Evolutionary conservation across 176 grass and related monocot genomes (phyloP).

Genomic region (Microstegium vimineum): DNA sequence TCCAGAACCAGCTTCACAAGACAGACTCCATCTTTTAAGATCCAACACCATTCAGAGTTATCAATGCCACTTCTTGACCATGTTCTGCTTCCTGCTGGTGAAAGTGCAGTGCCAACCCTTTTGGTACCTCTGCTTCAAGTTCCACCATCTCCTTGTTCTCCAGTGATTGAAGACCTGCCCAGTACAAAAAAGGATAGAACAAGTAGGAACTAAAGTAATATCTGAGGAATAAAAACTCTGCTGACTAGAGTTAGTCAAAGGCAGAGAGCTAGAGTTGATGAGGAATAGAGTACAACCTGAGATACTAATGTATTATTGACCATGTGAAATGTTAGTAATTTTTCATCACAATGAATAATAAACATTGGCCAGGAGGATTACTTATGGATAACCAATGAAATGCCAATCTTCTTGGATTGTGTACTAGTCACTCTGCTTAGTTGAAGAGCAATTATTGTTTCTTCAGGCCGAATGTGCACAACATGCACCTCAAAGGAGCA

Average conservation of each 20-base stretch:
- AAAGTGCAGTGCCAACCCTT: not conserved
- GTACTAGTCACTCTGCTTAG: not conserved
- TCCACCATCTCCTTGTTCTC: not conserved
- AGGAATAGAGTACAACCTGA: not conserved
- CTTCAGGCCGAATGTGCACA: not conserved
- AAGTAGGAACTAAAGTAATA: not conserved
- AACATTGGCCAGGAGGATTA: not conserved
- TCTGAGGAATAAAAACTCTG: not conserved
- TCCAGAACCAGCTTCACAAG: not conserved
- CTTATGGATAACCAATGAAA: not conserved
- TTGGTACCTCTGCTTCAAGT: not conserved
- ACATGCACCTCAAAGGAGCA: conserved; percentile 13
- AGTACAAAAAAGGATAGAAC: not conserved
- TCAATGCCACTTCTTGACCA: not conserved
- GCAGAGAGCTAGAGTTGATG: not conserved
- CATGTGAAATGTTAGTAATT: not conserved
- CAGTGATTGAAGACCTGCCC: not conserved
- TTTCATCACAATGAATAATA: not conserved
- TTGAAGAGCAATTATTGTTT: conserved; percentile 20
- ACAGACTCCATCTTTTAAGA: not conserved
- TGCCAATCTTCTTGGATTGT: not conserved
- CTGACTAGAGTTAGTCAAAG: not conserved
- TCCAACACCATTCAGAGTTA: not conserved
- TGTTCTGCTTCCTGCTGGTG: not conserved
- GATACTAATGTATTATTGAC: not conserved